These are phyloP conservation scores for Achaetomium macrosporum DNA, from an alignment of 2,329 filamentous ascomycete genomes.

Conservation along the genomic window DNA sequence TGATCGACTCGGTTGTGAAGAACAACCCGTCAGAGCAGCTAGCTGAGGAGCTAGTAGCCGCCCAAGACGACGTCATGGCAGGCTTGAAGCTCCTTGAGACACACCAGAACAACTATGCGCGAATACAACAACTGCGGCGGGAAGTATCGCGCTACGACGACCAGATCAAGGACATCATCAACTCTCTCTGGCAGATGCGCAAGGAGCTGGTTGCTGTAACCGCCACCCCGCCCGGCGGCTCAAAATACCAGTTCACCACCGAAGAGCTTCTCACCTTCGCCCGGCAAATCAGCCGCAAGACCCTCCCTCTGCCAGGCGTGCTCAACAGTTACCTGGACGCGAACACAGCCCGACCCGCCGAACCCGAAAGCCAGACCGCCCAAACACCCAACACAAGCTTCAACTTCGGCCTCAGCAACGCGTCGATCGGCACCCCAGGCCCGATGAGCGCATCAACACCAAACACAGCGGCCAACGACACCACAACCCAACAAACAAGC, in stretches of 20 bases:
- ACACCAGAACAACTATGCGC: constrained; percentile 69
- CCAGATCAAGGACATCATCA: constrained; percentile 66
- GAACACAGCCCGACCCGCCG: constrained; percentile 10
- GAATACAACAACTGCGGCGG: constrained; percentile 62
- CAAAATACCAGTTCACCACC: constrained; percentile 57
- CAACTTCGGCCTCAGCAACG: constrained; percentile 13
- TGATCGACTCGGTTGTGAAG: constrained; percentile 75
- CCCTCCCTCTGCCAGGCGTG: constrained; percentile 59
- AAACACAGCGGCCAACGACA: constrained; percentile 26
- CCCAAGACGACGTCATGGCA: constrained; percentile 61
- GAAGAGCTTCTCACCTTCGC: constrained; percentile 72
- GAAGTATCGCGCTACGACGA: constrained; percentile 60
- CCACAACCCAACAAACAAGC: constrained; percentile 13
- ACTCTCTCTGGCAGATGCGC: constrained; percentile 64
- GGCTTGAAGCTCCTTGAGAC: constrained; percentile 61
- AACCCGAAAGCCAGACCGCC: constrained; percentile 23
- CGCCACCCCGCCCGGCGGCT: constrained; percentile 37
- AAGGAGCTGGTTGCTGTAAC: constrained; percentile 63
- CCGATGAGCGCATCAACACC: not conserved
- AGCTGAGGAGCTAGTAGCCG: constrained; percentile 62
- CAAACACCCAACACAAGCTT: constrained; percentile 19
- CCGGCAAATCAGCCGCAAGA: constrained; percentile 73
- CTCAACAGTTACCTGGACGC: constrained; percentile 34
- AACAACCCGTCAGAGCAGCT: constrained; percentile 69
- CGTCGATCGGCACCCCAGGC: constrained; percentile 6